Evolutionary conservation across 257 asterid genomes (phyloP), one percentile per base, ranked within the genome.

Genomic region (Striga asiatica): DNA sequence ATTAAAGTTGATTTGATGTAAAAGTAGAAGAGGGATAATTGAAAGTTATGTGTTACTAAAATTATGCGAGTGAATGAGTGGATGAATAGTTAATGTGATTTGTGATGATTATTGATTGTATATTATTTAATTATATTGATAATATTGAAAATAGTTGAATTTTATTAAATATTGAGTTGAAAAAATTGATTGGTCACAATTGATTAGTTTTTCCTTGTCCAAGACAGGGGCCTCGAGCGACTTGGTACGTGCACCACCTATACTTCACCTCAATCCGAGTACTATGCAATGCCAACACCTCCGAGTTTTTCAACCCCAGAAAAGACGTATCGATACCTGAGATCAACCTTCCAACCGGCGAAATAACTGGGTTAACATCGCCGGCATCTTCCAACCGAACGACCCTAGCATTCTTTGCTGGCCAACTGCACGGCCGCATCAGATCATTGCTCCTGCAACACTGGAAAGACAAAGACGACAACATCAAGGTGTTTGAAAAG

Each of bases 191-290:
- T n/a, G n/a, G n/a, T n/a, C n/a, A n/a, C n/a, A n/a, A n/a, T n/a
- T n/a, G n/a, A n/a, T n/a, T n/a, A n/a, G n/a, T n/a, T n/a, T n/a
- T n/a, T n/a, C n/a, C n/a, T n/a, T n/a, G n/a, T n/a, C n/a, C n/a
- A n/a, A 35, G 51, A 64, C 56, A 81, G 95, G 95, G 95, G 9
- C 95, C 95, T 11, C 70, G 93, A 4, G 77, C 95, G 0, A 72
- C 89, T 9, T 85, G 89, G 88, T 79, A 72, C 18, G 81, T 69
- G 9, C 86, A 65, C 34, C 75, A 74, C 50, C 46, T 82, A 14
- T 85, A 79, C 70, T 79, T 79, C 77, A 77, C 82, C 0, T 82
- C 93, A 3, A 85, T 85, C 46, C 55, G 95, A 8, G 89, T 66
- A 0, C 48, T 85, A 5, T 85, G 89, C 73, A 85, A 85, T 35